Conservation (phyloP, 192 early-diverging fungal species). For the Gonapodya sp. region DNA sequence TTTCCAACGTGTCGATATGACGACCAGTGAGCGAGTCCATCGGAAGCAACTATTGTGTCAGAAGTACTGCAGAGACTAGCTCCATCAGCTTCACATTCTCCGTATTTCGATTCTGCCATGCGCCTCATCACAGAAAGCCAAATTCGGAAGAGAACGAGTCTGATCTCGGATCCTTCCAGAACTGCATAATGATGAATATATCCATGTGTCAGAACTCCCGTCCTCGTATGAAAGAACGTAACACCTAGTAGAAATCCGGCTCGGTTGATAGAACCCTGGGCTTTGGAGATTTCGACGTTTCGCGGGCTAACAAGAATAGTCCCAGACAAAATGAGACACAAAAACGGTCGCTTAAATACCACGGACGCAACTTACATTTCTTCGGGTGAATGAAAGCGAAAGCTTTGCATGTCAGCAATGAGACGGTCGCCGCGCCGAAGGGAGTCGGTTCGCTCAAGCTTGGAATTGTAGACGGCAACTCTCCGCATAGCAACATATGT, state of each 20-base stretch:
- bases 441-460: neutral
- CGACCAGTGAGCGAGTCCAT: neutral
- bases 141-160: neutral
- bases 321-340: neutral
- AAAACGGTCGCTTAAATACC: neutral
- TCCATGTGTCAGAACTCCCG: neutral
- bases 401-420: neutral
- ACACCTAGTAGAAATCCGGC: neutral
- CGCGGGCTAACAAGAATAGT: neutral
- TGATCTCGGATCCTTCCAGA: neutral
- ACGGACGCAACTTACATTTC: neutral
- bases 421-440: neutral
- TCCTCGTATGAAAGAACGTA: neutral
- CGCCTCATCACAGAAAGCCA: neutral
- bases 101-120: neutral
- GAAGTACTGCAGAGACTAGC: neutral
- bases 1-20: too few relatives aligned
- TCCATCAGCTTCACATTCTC: conserved; percentile 1
- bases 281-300: neutral
- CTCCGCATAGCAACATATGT: neutral
- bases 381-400: neutral
- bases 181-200: neutral
- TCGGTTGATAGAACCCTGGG: neutral
- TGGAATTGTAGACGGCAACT: neutral
- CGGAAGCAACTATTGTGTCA: neutral